Base-by-base conservation (phyloP, 768 basidiomycete species). In the Tricholoma bakamatsutake region DNA sequence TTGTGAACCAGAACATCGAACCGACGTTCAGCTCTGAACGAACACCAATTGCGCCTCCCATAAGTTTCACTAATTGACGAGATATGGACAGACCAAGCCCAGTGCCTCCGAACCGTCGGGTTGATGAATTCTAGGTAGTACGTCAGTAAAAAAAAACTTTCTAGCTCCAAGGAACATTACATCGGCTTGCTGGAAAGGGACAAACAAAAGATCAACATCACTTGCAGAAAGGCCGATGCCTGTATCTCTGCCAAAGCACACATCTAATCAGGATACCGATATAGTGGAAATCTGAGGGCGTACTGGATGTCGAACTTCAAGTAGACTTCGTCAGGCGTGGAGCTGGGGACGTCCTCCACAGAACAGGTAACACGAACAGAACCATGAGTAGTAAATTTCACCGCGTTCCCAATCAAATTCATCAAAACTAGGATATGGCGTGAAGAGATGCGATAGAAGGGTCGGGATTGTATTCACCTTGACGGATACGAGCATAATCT, bases 121-220 rank as follows among this genome's bases (percentile, higher is more conserved):
- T 88, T 0, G 85, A 87, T 0, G 87, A 88, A 59, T 85, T 88
- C 72, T 78, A 53, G 5, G 28, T 40, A 47, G 11, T n/a, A 6
- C 10, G 18, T 34, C 21, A 35, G 48, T 1, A 28, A 27, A 24
- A 42, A 1, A 31, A 15, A 47, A n/a, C 46, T 31, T 17, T 31
- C 9, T 45, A 12, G 28, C 31, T 48, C 28, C 52, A 33, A 33
- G 17, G n/a, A 54, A 12, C 7, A 69, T 61, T 57, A 76, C 76
- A 59, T 88, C 88, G 9, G 86, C 87, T 69, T 90, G 88, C 59
- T 85, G 84, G 61, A 90, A 90, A 8, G 87, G 87, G 17, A 84
- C 80, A 59, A 88, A 90, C 3, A 90, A 69, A 7, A 81, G 73
- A 48, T 84, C 83, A 3, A 84, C 80, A 57, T 88, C 87, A 57